Evolutionary conservation across 1,284 basidiomycete genomes (phyloP).

Genomic region (Malassezia psittaci): DNA sequence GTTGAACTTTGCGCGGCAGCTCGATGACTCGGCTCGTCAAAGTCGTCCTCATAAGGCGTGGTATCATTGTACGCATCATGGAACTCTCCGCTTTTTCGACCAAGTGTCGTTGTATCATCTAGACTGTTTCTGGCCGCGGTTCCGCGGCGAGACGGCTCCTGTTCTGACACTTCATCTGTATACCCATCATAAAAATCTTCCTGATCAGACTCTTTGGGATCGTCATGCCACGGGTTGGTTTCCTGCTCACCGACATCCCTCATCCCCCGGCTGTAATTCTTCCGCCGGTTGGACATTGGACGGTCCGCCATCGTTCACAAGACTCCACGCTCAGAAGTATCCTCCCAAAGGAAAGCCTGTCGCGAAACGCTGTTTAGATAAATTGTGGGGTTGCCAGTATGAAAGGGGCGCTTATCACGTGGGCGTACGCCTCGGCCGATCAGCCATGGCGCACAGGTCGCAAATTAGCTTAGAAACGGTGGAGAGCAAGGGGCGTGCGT

Average conservation of each 20-base stretch:
- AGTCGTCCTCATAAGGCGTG: neutral
- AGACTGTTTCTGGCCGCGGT: neutral
- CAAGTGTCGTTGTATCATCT: neutral
- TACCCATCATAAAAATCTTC: neutral
- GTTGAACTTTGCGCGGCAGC: too few species aligned
- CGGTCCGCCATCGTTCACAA: constrained; percentile 1
- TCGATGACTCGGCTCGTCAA: neutral
- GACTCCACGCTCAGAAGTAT: neutral
- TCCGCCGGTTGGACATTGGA: neutral
- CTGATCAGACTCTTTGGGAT: neutral
- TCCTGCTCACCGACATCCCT: neutral
- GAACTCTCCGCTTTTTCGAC: constrained; percentile 3
- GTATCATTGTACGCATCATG: neutral
- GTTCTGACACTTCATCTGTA: neutral
- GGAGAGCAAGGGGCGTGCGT: too few species aligned
- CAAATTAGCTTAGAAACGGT: too few species aligned
- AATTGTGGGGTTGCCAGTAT: neutral
- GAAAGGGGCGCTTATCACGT: neutral
- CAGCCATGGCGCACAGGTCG: too few species aligned
- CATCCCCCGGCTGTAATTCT: neutral
- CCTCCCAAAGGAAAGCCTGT: neutral
- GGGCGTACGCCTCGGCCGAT: neutral
- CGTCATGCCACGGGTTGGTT: neutral
- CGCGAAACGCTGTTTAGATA: neutral
- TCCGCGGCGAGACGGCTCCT: neutral